Evolutionary conservation across 2,329 filamentous ascomycete species (phyloP).

Genomic region (Ophiostoma populinum): DNA sequence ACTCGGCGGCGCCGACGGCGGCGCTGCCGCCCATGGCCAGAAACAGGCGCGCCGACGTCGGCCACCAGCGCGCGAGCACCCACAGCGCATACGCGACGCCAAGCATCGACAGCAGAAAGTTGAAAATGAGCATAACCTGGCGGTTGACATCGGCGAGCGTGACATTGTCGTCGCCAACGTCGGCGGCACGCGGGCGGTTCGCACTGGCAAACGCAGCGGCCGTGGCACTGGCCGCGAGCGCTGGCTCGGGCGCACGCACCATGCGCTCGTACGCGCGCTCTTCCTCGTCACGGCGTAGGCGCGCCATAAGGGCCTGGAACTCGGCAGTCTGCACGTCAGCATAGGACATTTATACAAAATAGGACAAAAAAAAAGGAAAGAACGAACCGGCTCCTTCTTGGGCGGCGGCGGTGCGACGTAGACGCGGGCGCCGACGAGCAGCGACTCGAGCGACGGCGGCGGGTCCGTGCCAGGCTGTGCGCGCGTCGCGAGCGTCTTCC

Average conservation of each 20-base stretch:
- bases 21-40: conserved; percentile 53
- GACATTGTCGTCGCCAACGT: conserved; percentile 41
- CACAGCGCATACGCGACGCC: conserved; percentile 63
- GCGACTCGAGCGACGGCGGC: conserved; percentile 40
- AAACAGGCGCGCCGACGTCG: conserved; percentile 49
- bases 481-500: conserved; percentile 27
- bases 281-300: conserved; percentile 70
- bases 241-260: too few relatives aligned
- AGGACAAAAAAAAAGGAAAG: not conserved
- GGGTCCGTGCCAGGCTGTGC: not conserved
- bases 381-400: conserved; percentile 57
- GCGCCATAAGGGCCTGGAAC: conserved; percentile 76
- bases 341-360: too few relatives aligned
- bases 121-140: conserved; percentile 73
- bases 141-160: conserved; percentile 59
- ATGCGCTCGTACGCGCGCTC: conserved; percentile 67
- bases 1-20: conserved; percentile 57
- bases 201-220: too few relatives aligned
- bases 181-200: too few relatives aligned
- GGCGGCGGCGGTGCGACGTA: conserved; percentile 67
- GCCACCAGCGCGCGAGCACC: conserved; percentile 65
- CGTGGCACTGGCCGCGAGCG: too few relatives aligned
- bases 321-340: conserved; percentile 42
- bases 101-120: conserved; percentile 73
- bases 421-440: conserved; percentile 54